These are phyloP conservation scores for Venturia asperata DNA, from an alignment of 2,329 filamentous ascomycete species.

Conservation along the genomic window DNA sequence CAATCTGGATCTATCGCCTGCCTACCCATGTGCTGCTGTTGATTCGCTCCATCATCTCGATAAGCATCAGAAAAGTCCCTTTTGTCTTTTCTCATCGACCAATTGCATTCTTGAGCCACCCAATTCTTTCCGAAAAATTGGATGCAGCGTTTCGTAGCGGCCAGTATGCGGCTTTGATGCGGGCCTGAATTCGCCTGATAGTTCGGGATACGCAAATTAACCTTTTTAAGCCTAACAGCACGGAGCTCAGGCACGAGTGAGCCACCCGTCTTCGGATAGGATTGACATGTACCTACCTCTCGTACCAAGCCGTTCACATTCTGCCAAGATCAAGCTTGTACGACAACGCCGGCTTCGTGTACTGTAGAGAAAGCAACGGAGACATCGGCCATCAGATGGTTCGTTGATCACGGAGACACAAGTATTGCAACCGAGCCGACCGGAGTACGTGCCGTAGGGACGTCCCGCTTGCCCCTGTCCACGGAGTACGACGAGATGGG, in stretches of 20 bases:
- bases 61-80: neutral
- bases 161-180: neutral
- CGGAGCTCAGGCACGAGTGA: neutral
- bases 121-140: neutral
- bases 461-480: neutral
- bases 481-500: neutral
- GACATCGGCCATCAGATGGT: neutral
- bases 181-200: neutral
- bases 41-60: slow-evolving; percentile 1
- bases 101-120: neutral
- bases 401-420: neutral
- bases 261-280: neutral
- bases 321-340: neutral
- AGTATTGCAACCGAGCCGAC: neutral
- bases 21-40: slow-evolving; percentile 2
- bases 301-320: neutral
- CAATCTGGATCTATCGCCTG: slow-evolving; percentile 7
- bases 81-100: neutral
- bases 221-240: neutral
- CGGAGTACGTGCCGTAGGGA: neutral
- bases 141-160: neutral
- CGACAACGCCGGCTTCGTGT: neutral
- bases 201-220: neutral
- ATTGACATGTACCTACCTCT: neutral
- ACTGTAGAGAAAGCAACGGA: neutral